Conservation (phyloP, 2,329 filamentous ascomycete genomes). For the Penicillium sp. region DNA sequence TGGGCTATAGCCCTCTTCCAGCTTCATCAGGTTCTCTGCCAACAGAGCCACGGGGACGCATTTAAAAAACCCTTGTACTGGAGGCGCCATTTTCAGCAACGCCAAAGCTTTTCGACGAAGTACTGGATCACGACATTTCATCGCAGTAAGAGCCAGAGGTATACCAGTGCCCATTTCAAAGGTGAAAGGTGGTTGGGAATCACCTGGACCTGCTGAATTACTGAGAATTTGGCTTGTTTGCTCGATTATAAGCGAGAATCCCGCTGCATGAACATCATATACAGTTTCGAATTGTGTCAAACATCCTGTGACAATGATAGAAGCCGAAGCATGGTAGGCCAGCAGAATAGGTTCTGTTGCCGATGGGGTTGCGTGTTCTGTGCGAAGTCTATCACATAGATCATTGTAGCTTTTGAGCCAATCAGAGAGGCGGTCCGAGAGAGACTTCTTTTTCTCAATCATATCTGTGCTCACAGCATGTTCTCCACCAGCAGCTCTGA, state of each 20-base stretch:
- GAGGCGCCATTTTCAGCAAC: conserved; percentile 19
- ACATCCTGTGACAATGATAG: conserved; percentile 13
- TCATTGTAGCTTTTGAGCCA: conserved; percentile 12
- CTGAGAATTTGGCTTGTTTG: conserved; percentile 7
- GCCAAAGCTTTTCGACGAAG: conserved; percentile 23
- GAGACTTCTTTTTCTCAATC: not conserved
- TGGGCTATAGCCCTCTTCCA: conserved; percentile 17
- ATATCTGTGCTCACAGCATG: conserved; percentile 3
- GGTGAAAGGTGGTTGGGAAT: conserved; percentile 19
- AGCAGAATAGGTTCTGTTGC: conserved; percentile 10
- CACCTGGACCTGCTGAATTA: conserved; percentile 5
- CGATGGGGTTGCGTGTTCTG: not conserved
- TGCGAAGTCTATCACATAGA: conserved; percentile 1
- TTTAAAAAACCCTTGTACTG: conserved; percentile 27
- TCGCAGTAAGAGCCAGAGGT: conserved; percentile 20
- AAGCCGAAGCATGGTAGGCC: conserved; percentile 8
- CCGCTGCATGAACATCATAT: conserved; percentile 16
- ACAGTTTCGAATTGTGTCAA: conserved; percentile 13
- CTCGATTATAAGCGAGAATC: conserved; percentile 13
- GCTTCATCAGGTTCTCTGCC: conserved; percentile 16
- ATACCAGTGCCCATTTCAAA: conserved; percentile 24
- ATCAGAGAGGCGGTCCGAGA: conserved; percentile 1
- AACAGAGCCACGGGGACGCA: conserved; percentile 17
- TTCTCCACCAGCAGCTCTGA: conserved; percentile 1
- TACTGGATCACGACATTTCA: conserved; percentile 24